Evolutionary conservation across 768 basidiomycete species (phyloP).

Genomic region (Boletus edulis): DNA sequence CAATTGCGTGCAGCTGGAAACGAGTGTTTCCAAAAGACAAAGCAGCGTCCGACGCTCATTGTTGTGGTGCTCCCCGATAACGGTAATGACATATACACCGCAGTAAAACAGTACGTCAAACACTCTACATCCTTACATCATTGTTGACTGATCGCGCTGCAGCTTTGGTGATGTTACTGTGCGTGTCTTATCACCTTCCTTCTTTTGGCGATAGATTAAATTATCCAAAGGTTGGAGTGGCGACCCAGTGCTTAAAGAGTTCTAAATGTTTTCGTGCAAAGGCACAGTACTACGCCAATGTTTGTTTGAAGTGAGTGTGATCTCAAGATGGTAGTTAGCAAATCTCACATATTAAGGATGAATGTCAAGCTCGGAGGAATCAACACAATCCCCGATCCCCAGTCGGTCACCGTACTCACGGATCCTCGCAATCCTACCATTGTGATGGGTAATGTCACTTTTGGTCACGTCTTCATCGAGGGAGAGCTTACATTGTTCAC

Average conservation of each 20-base stretch:
- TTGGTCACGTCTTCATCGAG: neutral
- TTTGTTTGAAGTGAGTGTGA: slow-evolving; percentile 65
- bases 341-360: slow-evolving; percentile 43
- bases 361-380: slow-evolving; percentile 86
- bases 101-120: slow-evolving; percentile 69
- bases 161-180: slow-evolving; percentile 74
- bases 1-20: slow-evolving; percentile 53
- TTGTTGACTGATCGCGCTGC: slow-evolving; percentile 6
- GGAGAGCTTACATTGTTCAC: slow-evolving; percentile 1
- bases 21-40: slow-evolving; percentile 40
- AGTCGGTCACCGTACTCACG: slow-evolving; percentile 60
- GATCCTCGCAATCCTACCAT: slow-evolving; percentile 76
- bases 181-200: slow-evolving; percentile 12
- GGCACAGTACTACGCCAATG: slow-evolving; percentile 78
- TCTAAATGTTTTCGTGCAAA: slow-evolving; percentile 66
- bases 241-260: slow-evolving; percentile 76
- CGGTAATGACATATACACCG: slow-evolving; percentile 72
- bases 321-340: neutral
- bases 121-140: neutral
- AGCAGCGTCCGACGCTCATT: slow-evolving; percentile 51
- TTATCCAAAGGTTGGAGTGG: slow-evolving; percentile 56
- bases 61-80: slow-evolving; percentile 72
- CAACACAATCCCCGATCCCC: slow-evolving; percentile 72
- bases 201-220: neutral
- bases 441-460: slow-evolving; percentile 58